These are phyloP conservation scores for Candida qinlingensis DNA, from an alignment of 805 yeast species.

Conservation along the genomic window DNA sequence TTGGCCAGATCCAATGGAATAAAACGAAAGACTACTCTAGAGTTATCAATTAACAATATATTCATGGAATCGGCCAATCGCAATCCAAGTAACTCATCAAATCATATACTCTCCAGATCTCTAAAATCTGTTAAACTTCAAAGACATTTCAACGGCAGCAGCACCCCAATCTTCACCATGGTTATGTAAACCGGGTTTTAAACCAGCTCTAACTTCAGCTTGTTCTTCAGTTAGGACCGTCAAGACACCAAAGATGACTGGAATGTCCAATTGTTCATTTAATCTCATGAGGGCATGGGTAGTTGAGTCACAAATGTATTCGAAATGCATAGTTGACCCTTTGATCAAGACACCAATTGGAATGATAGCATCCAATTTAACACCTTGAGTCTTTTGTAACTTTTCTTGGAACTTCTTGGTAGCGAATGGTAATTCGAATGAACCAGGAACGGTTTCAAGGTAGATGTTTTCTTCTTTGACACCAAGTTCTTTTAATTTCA, in stretches of 20 bases:
- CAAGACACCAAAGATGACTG: slow-evolving; percentile 89
- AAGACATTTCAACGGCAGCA: slow-evolving; percentile 94
- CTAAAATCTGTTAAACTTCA: slow-evolving; percentile 30
- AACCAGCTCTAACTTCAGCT: slow-evolving; percentile 89
- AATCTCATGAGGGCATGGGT: slow-evolving; percentile 80
- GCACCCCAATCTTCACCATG: slow-evolving; percentile 99
- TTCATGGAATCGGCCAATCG: too few relatives aligned
- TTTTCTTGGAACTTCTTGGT: slow-evolving; percentile 46
- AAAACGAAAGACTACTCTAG: too few relatives aligned
- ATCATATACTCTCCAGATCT: background rate
- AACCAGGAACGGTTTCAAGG: slow-evolving; percentile 88
- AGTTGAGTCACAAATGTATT: slow-evolving; percentile 89
- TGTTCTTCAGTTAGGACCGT: slow-evolving; percentile 94
- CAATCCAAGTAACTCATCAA: too few relatives aligned
- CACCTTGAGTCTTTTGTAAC: slow-evolving; percentile 32
- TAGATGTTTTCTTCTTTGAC: slow-evolving; percentile 73
- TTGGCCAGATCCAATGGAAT: too few relatives aligned
- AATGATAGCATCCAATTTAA: slow-evolving; percentile 74
- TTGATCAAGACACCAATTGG: slow-evolving; percentile 94
- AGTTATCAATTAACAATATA: too few relatives aligned
- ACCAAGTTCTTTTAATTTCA: slow-evolving; percentile 53
- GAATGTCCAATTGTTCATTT: slow-evolving; percentile 63
- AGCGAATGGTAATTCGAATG: slow-evolving; percentile 89
- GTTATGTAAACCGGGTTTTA: slow-evolving; percentile 78
- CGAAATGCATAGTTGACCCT: slow-evolving; percentile 98